Percentiles rank a stretch among this genome's conserved stretches.
phyloP scores from a whole-genome alignment of 75 land plant species.

The Larix kaempferi region DNA sequence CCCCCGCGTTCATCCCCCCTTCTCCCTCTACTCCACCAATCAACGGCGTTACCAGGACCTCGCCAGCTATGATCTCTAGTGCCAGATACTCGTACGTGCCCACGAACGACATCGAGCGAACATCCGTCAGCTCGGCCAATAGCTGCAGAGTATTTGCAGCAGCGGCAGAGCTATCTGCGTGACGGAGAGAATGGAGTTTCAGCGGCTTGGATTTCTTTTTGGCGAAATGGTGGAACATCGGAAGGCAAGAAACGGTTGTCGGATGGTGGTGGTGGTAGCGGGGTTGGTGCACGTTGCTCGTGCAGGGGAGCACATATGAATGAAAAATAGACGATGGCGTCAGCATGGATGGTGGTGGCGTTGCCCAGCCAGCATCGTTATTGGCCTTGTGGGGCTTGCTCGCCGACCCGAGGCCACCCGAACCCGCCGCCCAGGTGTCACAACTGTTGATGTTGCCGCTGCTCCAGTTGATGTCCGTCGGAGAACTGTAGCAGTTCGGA shows the following conservation, averaged over 20 bases:
- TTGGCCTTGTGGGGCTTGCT: conserved; percentile 17
- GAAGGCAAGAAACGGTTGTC: conserved; percentile 11
- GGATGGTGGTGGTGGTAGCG: neutral
- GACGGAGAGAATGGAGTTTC: neutral
- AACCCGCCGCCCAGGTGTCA: neutral
- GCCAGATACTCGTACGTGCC: conserved; percentile 52
- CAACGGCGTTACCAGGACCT: conserved; percentile 45
- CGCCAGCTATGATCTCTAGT: conserved; percentile 38
- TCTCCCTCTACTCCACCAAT: too few relatives aligned
- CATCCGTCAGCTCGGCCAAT: conserved; percentile 40
- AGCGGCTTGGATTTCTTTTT: conserved; percentile 29
- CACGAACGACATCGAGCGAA: conserved; percentile 45
- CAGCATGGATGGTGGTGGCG: neutral
- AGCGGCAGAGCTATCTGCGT: too few relatives aligned
- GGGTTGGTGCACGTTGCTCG: too few relatives aligned
- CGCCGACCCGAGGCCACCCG: neutral
- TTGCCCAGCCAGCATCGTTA: conserved; percentile 10
- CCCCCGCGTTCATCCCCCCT: too few relatives aligned
- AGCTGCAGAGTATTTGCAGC: conserved; percentile 19
- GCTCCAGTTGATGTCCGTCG: conserved; percentile 13
- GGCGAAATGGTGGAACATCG: conserved; percentile 25
- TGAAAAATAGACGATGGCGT: neutral
- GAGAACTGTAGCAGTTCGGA: conserved; percentile 12
- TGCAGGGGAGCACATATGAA: conserved; percentile 1
- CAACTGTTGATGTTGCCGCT: conserved; percentile 9